Percentiles rank a stretch among this genome's conserved stretches.
These are phyloP conservation scores for Aspergillus cavernicola DNA, from an alignment of 495 filamentous ascomycete species.

Conservation along the genomic window DNA sequence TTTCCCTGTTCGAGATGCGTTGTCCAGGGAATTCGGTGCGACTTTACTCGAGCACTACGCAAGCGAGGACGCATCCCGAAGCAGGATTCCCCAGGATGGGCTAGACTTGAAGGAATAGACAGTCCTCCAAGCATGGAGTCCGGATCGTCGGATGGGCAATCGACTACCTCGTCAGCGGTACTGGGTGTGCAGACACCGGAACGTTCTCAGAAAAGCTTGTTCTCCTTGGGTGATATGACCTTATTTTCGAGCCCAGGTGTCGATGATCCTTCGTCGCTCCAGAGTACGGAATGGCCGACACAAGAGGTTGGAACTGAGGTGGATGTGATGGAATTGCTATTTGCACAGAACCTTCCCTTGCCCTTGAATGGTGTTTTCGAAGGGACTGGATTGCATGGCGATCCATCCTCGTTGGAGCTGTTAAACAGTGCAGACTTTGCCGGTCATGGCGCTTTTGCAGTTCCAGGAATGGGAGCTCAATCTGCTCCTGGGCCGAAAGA, in stretches of 20 bases:
- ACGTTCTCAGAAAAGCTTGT: neutral
- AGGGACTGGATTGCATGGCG: neutral
- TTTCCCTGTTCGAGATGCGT: conserved; percentile 44
- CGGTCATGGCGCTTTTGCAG: neutral
- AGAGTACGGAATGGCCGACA: conserved; percentile 2
- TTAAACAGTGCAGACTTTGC: neutral
- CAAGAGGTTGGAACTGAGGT: conserved; percentile 11
- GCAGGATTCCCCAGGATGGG: neutral
- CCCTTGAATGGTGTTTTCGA: neutral
- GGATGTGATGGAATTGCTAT: neutral
- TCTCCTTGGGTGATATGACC: neutral
- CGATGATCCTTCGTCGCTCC: neutral
- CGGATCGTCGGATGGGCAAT: neutral
- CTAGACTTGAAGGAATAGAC: neutral
- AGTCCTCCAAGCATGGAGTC: too few species aligned
- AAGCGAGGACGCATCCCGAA: conserved; percentile 38
- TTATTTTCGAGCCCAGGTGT: neutral
- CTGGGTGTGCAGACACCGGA: neutral
- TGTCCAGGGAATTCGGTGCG: conserved; percentile 37
- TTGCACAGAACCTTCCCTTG: neutral
- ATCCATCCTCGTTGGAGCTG: neutral
- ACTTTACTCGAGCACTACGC: conserved; percentile 41
- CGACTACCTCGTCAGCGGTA: neutral
- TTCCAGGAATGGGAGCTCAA: neutral
- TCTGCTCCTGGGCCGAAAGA: conserved; percentile 4